Evolutionary conservation across 2,329 filamentous ascomycete species (phyloP).

Genomic region (Diaporthe ilicicola): DNA sequence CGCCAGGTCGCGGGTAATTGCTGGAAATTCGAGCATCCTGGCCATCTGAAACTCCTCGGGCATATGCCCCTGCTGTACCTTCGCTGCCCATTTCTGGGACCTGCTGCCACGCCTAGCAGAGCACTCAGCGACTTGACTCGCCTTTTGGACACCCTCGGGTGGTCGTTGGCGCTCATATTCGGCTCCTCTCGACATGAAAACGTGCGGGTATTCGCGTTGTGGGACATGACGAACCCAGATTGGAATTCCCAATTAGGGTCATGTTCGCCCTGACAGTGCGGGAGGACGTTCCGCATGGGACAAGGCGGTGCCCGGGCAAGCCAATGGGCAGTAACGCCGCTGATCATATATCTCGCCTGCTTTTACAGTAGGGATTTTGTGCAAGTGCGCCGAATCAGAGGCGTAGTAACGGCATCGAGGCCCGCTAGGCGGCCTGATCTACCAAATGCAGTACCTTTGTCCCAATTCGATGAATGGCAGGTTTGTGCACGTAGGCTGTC

Average conservation of each 20-base stretch:
- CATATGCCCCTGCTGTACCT: background rate
- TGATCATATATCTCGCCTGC: constrained; percentile 11
- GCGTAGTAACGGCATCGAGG: constrained; percentile 21
- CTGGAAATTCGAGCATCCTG: constrained; percentile 21
- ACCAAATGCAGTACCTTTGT: constrained; percentile 13
- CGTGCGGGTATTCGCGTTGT: background rate
- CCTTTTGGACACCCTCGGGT: background rate
- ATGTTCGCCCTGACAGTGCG: background rate
- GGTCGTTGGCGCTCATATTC: background rate
- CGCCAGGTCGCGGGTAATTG: constrained; percentile 10
- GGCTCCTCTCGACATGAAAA: background rate
- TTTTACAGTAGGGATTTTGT: background rate
- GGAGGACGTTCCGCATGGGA: background rate
- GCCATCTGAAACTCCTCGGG: constrained; percentile 10
- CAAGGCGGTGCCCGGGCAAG: background rate
- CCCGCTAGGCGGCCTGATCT: constrained; percentile 26
- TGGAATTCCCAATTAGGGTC: constrained; percentile 1
- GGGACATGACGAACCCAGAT: constrained; percentile 1
- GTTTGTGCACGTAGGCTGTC: background rate
- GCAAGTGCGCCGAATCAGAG: constrained; percentile 9
- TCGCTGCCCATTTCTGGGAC: background rate
- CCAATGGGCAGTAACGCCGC: constrained; percentile 6
- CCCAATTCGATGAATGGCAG: constrained; percentile 10
- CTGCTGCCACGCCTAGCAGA: background rate
- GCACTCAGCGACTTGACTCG: background rate